Conservation (phyloP, 2,329 filamentous ascomycete genomes). For the Metarhizium anisopliae region DNA sequence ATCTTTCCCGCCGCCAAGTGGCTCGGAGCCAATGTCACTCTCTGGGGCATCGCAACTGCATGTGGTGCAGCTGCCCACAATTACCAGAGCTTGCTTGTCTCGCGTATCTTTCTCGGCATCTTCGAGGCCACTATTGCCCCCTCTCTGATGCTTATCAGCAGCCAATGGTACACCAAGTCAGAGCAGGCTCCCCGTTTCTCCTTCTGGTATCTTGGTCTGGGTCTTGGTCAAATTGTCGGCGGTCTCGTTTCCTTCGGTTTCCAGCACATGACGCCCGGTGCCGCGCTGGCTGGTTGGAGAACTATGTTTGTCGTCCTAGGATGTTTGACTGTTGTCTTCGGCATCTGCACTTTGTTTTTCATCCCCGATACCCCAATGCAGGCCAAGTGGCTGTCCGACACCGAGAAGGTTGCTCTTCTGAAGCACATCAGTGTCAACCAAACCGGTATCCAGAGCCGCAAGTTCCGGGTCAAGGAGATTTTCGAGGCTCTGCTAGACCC, state of each 20-base stretch:
- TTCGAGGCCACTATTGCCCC: constrained; percentile 54
- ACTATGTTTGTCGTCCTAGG: constrained; percentile 65
- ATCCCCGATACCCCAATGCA: constrained; percentile 38
- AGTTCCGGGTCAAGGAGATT: constrained; percentile 43
- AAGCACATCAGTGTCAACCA: constrained; percentile 49
- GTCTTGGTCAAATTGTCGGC: constrained; percentile 52
- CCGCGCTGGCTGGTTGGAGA: constrained; percentile 54
- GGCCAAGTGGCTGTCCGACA: constrained; percentile 33
- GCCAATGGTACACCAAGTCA: constrained; percentile 52
- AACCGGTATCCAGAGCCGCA: constrained; percentile 45
- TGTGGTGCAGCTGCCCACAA: constrained; percentile 43
- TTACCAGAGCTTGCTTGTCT: constrained; percentile 44
- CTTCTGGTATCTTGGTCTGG: constrained; percentile 53
- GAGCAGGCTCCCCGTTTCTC: constrained; percentile 51
- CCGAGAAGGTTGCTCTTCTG: constrained; percentile 39
- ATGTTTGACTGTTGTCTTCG: constrained; percentile 27
- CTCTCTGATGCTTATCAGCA: constrained; percentile 51
- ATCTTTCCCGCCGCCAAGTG: constrained; percentile 52
- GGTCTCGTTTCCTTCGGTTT: constrained; percentile 55
- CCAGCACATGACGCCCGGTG: constrained; percentile 42
- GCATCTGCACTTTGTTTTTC: constrained; percentile 21
- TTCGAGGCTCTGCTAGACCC: constrained; percentile 41
- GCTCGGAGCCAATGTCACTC: constrained; percentile 46
- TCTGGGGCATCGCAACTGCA: constrained; percentile 50
- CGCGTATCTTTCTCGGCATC: constrained; percentile 49